Conservation (phyloP, 768 basidiomycete species). For the Cantharellus anzutake region DNA sequence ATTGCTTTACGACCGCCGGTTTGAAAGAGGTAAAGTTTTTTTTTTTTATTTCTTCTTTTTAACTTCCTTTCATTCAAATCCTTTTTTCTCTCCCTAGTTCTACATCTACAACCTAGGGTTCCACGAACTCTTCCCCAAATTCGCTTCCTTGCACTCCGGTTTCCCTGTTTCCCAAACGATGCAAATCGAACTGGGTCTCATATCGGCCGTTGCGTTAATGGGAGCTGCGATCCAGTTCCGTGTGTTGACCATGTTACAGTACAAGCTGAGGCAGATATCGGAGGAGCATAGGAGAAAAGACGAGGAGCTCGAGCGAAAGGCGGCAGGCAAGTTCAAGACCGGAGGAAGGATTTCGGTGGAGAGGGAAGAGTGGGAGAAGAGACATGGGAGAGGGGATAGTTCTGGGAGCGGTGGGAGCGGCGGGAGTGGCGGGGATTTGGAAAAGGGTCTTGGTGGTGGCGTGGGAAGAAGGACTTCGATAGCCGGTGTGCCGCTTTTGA, state of each 20-base stretch:
- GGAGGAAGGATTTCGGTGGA: constrained; percentile 32
- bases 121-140: constrained; percentile 58
- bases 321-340: constrained; percentile 46
- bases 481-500: background rate
- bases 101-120: constrained; percentile 95
- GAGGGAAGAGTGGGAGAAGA: constrained; percentile 70
- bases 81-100: constrained; percentile 32
- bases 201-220: constrained; percentile 67
- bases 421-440: background rate
- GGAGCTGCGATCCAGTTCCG: constrained; percentile 81
- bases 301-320: constrained; percentile 53
- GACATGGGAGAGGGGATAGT: constrained; percentile 38
- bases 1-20: constrained; percentile 81
- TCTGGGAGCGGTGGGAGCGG: constrained; percentile 1
- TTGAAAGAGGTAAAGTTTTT: constrained; percentile 61
- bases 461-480: background rate
- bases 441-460: background rate
- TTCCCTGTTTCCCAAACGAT: constrained; percentile 81
- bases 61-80: background rate
- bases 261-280: constrained; percentile 60
- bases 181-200: constrained; percentile 83
- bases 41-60: background rate
- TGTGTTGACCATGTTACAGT: constrained; percentile 60
- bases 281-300: constrained; percentile 55
- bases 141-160: constrained; percentile 38